phyloP scores from a whole-genome alignment of 306 rosid species.

The Casuarina cunninghamiana region DNA sequence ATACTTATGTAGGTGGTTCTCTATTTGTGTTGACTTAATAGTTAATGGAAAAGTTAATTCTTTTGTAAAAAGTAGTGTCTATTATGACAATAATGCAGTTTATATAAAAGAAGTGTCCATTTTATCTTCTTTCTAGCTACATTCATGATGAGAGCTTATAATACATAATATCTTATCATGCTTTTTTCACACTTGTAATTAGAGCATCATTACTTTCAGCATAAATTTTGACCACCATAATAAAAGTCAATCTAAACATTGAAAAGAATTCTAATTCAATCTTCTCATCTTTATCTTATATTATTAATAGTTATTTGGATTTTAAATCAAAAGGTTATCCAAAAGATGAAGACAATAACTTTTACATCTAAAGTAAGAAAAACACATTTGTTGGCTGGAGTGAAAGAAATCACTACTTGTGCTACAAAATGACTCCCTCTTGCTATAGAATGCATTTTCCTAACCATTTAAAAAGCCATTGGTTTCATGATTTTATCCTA shows the following conservation, averaged over 20 bases:
- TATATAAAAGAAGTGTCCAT: slow-evolving; percentile 25
- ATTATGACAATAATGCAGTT: slow-evolving; percentile 24
- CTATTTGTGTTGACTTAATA: slow-evolving; percentile 34
- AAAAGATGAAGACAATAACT: slow-evolving; percentile 93
- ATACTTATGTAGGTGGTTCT: neutral
- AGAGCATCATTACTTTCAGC: no score
- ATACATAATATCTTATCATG: no score
- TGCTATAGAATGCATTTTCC: slow-evolving; percentile 97
- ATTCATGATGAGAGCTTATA: no score
- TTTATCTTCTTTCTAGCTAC: no score
- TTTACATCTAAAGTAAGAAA: slow-evolving; percentile 88
- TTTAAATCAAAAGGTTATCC: slow-evolving; percentile 61
- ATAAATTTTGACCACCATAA: no score
- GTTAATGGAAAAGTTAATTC: slow-evolving; percentile 37
- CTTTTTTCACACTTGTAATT: no score
- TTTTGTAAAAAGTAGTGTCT: slow-evolving; percentile 24
- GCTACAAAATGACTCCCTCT: slow-evolving; percentile 92
- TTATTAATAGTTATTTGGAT: no score
- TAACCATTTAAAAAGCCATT: slow-evolving; percentile 94
- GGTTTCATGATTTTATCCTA: slow-evolving; percentile 92
- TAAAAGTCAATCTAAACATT: no score
- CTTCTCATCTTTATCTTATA: no score
- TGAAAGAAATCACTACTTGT: slow-evolving; percentile 84
- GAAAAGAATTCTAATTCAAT: no score
- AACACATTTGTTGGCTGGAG: slow-evolving; percentile 95